Evolutionary conservation across 768 basidiomycete species (phyloP), one percentile per base, ranked within the genome.

Genomic region (Boletellus emodensis): DNA sequence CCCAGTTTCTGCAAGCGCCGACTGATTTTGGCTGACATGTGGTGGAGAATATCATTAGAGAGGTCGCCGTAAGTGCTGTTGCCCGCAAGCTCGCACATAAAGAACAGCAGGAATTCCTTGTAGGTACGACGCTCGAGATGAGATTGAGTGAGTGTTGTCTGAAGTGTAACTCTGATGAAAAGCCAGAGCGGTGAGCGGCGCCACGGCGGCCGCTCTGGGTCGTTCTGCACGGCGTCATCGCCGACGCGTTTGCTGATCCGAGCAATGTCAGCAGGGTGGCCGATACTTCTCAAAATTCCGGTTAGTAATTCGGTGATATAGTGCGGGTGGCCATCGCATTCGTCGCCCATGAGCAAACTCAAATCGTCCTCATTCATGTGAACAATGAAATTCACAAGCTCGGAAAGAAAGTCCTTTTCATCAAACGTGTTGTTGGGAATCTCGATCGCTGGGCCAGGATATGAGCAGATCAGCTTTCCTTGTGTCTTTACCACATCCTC

Each of bases 51-150:
- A 37, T 73, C 60, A 38, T 51, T 68, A 3, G 56, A 35, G 17
- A 58, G 39, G 13, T 62, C 49, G 0, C 0, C 5, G 2, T 48
- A 37, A 0, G 62, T 40, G 3, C 61, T 65, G 5, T 57, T 28
- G 3, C 58, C 32, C 3, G 73, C 53, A 8, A 66, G 53, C n/a
- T 54, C 32, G 4, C 68, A 55, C 33, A 74, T 57, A 44, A 78
- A 61, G 41, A 69, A 79, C 2, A 73, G 35, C 57, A 79, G 72
- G 61, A 82, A 82, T 4, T 36, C n/a, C 48, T 82, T 82, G 62
- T 82, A 82, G 0, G 60, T 58, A 17, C 35, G 39, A 10, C 35
- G 10, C 3, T 52, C 54, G 2, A 47, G 42, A 30, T 46, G 12
- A 9, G 46, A 48, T 14, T 35, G 48, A 18, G 46, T 46, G 8